Evolutionary conservation across 768 basidiomycete genomes (phyloP).

Genomic region (Boletellus emodensis): DNA sequence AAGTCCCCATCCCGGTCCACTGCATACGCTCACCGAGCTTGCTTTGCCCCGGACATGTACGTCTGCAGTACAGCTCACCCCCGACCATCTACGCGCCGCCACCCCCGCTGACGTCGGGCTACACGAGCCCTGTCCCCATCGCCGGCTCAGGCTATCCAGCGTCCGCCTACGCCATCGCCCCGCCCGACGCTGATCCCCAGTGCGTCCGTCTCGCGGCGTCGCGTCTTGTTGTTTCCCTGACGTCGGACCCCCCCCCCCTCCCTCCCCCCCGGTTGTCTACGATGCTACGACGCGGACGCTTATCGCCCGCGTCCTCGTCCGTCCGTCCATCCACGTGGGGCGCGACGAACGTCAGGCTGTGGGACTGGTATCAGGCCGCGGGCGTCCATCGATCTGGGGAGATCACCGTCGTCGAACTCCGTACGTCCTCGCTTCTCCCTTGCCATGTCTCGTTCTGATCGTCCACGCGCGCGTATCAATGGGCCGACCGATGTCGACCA

Average conservation of each 20-base stretch:
- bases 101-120: not conserved
- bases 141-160: slow-evolving; percentile 13
- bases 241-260: no score
- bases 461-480: no score
- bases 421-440: slow-evolving; percentile 38
- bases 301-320: no score
- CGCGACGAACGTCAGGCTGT: slow-evolving; percentile 43
- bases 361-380: slow-evolving; percentile 69
- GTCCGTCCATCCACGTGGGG: no score
- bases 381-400: slow-evolving; percentile 66
- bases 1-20: not conserved
- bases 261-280: no score
- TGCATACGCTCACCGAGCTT: not conserved
- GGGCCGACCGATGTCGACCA: no score
- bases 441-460: no score
- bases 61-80: slow-evolving; percentile 7
- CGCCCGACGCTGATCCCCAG: slow-evolving; percentile 72
- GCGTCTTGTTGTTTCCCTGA: no score
- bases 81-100: slow-evolving; percentile 7
- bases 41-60: no score
- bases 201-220: slow-evolving; percentile 32
- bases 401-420: slow-evolving; percentile 62
- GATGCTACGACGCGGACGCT: no score
- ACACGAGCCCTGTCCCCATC: not conserved
- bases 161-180: slow-evolving; percentile 13